Conservation (phyloP, 1,284 basidiomycete species). For the Apiotrichum sp. region DNA sequence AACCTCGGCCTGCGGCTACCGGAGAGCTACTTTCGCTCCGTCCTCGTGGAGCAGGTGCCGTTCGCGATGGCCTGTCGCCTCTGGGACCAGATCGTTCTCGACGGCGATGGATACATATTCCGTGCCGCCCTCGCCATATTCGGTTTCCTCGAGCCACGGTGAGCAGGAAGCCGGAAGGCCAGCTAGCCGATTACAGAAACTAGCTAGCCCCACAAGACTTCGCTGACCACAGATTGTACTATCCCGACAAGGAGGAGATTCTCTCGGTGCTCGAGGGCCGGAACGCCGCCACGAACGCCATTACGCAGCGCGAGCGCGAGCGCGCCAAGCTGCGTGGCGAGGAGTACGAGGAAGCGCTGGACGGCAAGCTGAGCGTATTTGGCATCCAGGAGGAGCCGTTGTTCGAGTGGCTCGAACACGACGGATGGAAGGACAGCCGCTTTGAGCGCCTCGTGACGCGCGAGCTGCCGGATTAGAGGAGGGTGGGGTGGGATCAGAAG, state of each 20-base stretch:
- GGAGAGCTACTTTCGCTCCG: slow-evolving; percentile 63
- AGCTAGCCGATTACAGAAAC: no score
- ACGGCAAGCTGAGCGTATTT: slow-evolving; percentile 79
- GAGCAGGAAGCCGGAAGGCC: no score
- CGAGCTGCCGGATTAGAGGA: slow-evolving; percentile 68
- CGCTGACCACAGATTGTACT: slow-evolving; percentile 33
- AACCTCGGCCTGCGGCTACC: slow-evolving; percentile 53
- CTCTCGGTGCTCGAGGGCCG: slow-evolving; percentile 70
- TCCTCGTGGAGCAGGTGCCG: slow-evolving; percentile 80
- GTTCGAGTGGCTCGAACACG: slow-evolving; percentile 63
- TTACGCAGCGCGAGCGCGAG: slow-evolving; percentile 51
- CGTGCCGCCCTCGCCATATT: slow-evolving; percentile 76
- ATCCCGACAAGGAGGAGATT: slow-evolving; percentile 56
- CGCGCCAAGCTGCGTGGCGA: slow-evolving; percentile 50
- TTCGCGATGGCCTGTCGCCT: slow-evolving; percentile 79
- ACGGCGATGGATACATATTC: slow-evolving; percentile 55
- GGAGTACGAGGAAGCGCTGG: slow-evolving; percentile 52
- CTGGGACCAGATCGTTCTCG: slow-evolving; percentile 61
- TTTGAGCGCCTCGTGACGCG: slow-evolving; percentile 76
- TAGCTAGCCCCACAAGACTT: no score
- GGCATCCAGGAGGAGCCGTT: slow-evolving; percentile 76
- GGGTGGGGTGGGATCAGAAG: no score
- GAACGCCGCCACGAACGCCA: slow-evolving; percentile 40
- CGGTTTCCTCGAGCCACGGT: slow-evolving; percentile 73
- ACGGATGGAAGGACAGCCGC: slow-evolving; percentile 76